phyloP scores from a whole-genome alignment of 768 basidiomycete genomes.

The Auricularia sp. region DNA sequence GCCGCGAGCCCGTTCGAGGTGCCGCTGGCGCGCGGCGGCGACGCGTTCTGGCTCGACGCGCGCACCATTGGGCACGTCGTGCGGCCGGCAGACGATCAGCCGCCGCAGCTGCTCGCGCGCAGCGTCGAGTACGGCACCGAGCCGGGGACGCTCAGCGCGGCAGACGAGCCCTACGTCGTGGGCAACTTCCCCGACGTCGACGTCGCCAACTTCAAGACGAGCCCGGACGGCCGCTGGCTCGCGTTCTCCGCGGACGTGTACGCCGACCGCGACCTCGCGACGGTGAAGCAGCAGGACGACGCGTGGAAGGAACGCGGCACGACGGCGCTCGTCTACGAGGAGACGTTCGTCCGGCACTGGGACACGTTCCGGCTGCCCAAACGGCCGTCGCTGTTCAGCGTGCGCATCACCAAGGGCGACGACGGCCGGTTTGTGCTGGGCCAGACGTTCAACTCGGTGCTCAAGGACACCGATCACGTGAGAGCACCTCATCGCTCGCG shows the following conservation, averaged over 20 bases:
- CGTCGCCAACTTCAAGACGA: slow-evolving; percentile 57
- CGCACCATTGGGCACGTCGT: slow-evolving; percentile 64
- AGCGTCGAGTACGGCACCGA: slow-evolving; percentile 33
- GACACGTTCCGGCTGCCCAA: slow-evolving; percentile 66
- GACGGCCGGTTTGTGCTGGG: slow-evolving; percentile 46
- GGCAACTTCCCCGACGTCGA: slow-evolving; percentile 60
- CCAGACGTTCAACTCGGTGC: slow-evolving; percentile 42
- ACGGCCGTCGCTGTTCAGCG: slow-evolving; percentile 59
- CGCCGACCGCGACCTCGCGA: slow-evolving; percentile 58
- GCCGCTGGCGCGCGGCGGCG: slow-evolving; percentile 54
- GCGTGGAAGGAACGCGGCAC: slow-evolving; percentile 64
- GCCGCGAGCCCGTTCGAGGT: slow-evolving; percentile 41
- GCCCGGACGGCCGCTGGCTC: slow-evolving; percentile 43
- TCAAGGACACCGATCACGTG: slow-evolving; percentile 64
- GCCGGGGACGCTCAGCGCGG: slow-evolving; percentile 1
- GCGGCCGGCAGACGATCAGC: slow-evolving; percentile 38
- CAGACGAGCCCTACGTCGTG: slow-evolving; percentile 32
- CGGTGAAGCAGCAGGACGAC: slow-evolving; percentile 60
- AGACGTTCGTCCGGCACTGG: slow-evolving; percentile 67
- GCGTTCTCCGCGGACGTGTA: slow-evolving; percentile 84
- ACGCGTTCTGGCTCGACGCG: slow-evolving; percentile 68
- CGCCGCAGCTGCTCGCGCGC: slow-evolving; percentile 49
- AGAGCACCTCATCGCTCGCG: slow-evolving; percentile 16
- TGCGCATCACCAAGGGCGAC: slow-evolving; percentile 38
- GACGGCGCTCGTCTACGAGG: slow-evolving; percentile 61